Conservation (phyloP, 225 moss, liverwort and hornwort genomes). For the Physcomitrellopsis africana region DNA sequence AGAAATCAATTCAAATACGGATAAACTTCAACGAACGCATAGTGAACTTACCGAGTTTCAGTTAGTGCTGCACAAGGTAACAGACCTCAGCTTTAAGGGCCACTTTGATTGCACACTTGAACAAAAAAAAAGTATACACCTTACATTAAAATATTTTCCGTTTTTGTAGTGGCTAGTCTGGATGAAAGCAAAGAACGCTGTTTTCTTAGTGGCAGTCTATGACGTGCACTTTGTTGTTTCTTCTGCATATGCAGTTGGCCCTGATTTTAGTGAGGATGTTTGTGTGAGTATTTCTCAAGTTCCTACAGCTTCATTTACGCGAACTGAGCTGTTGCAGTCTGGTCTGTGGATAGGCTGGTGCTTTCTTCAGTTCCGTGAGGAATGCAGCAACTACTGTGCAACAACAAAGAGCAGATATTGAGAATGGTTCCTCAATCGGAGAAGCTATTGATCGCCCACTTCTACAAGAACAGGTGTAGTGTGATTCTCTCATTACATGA, state of each 20-base stretch:
- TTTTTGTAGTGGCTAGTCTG: background rate
- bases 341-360: constrained; percentile 65
- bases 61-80: constrained; percentile 69
- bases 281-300: fast-evolving
- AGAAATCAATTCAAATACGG: constrained; percentile 65
- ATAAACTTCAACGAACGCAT: constrained; percentile 62
- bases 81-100: background rate
- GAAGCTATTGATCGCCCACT: constrained; percentile 94
- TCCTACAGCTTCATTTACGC: background rate
- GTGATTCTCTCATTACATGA: constrained; percentile 39
- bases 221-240: background rate
- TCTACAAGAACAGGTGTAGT: constrained; percentile 93
- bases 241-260: background rate
- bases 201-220: background rate
- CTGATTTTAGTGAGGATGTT: background rate
- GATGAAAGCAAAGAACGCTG: background rate
- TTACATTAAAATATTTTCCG: background rate
- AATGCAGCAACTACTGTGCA: constrained; percentile 72
- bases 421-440: constrained; percentile 75
- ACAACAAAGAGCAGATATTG: constrained; percentile 76
- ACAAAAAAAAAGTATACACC: background rate
- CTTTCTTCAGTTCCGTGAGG: constrained; percentile 88
- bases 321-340: background rate
- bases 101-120: background rate
- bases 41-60: constrained; percentile 67